Evolutionary conservation across 179 eudicot species (phyloP).

Genomic region (Gypsophila paniculata): DNA sequence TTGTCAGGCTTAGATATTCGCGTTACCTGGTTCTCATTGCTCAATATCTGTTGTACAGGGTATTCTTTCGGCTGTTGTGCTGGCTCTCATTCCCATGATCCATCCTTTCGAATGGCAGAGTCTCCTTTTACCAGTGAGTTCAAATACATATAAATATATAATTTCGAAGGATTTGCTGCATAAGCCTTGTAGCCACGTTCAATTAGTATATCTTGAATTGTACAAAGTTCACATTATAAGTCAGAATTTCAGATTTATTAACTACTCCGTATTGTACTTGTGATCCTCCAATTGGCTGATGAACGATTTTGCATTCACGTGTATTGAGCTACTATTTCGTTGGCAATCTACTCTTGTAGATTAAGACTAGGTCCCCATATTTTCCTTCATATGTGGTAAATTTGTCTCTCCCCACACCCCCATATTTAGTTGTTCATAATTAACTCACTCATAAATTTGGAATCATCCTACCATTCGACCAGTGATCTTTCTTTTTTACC

Average conservation of each 20-base stretch:
- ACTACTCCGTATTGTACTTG: neutral
- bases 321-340: too few relatives aligned
- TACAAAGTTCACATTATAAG: neutral
- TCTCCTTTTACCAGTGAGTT: conserved; percentile 74
- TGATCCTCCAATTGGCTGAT: too few relatives aligned
- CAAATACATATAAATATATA: neutral
- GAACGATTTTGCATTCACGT: too few relatives aligned
- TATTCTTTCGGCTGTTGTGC: conserved; percentile 60
- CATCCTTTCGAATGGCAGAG: conserved; percentile 99
- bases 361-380: too few relatives aligned
- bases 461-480: too few relatives aligned
- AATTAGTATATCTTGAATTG: neutral
- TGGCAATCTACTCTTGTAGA: too few relatives aligned
- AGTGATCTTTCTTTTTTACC: too few relatives aligned
- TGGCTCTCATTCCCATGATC: conserved; percentile 76
- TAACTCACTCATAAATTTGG: neutral
- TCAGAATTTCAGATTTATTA: neutral
- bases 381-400: too few relatives aligned
- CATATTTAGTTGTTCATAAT: neutral
- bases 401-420: too few relatives aligned
- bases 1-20: neutral
- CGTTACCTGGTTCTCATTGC: conserved; percentile 15
- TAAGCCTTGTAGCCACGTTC: neutral
- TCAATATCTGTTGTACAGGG: conserved; percentile 47
- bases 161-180: neutral